Percentiles rank a stretch among this genome's conserved stretches.
Conservation (phyloP, 2,329 filamentous ascomycete genomes). For the Paecilomyces sp. region DNA sequence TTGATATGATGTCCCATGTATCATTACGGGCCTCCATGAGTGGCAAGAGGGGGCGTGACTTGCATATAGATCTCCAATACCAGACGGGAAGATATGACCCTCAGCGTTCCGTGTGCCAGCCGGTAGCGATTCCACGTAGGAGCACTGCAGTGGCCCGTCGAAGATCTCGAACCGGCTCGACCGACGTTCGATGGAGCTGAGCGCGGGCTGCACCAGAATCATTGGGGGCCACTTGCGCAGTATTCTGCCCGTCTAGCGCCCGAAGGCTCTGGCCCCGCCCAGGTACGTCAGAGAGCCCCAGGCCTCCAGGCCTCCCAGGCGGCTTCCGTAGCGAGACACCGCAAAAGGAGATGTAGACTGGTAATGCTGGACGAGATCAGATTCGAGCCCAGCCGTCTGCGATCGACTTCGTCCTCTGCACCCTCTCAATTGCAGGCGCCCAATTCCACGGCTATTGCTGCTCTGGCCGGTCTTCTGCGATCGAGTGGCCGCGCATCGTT, state of each 20-base stretch:
- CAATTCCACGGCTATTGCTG: background rate
- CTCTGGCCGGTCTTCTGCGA: background rate
- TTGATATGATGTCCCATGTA: background rate
- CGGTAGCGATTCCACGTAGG: background rate
- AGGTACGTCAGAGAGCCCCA: conserved; percentile 8
- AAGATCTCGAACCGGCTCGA: background rate
- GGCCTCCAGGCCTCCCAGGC: conserved; percentile 1
- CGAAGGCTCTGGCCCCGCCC: conserved; percentile 3
- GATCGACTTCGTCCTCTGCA: background rate
- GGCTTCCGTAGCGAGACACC: background rate
- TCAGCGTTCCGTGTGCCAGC: background rate
- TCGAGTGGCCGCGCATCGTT: background rate
- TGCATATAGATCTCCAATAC: background rate
- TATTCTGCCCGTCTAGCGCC: background rate
- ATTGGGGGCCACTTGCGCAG: background rate
- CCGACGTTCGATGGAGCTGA: background rate
- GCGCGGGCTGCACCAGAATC: background rate
- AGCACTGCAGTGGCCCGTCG: background rate
- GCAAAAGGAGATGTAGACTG: background rate
- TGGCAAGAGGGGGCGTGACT: background rate
- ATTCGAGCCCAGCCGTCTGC: background rate
- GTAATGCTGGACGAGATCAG: background rate
- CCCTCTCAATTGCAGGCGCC: background rate
- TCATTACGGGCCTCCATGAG: background rate
- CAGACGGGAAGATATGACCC: background rate